Conservation (phyloP, 768 basidiomycete species). For the Lepiota brunneoincarnata region DNA sequence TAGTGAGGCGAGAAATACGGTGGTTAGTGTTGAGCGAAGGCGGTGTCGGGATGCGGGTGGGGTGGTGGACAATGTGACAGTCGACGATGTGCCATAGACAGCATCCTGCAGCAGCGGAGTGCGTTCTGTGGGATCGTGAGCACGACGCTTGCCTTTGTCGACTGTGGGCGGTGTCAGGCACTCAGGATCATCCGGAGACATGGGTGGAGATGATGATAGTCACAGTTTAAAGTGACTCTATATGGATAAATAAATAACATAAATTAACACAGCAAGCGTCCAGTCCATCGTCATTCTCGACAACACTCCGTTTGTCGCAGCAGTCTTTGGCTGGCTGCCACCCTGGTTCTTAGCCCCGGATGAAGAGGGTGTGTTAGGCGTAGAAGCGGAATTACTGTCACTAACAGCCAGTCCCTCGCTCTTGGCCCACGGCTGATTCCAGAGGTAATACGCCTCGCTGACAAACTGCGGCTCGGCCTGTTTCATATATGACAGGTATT, state of each 20-base stretch:
- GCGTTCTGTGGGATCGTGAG: conserved; percentile 43
- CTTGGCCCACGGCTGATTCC: conserved; percentile 49
- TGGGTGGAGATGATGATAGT: neutral
- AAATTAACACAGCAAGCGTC: neutral
- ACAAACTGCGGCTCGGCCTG: conserved; percentile 35
- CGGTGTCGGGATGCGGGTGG: conserved; percentile 25
- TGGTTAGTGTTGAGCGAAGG: conserved; percentile 35
- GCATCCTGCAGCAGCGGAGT: conserved; percentile 49
- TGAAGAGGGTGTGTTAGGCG: neutral
- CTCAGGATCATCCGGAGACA: conserved; percentile 4
- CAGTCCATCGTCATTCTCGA: neutral
- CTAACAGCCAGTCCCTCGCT: conserved; percentile 12
- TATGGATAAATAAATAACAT: conserved; percentile 4
- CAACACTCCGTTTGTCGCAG: neutral
- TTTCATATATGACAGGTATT: conserved; percentile 48
- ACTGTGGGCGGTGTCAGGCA: neutral
- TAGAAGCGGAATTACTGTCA: neutral
- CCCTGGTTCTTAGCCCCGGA: neutral
- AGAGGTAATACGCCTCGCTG: conserved; percentile 46
- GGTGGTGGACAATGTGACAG: conserved; percentile 17
- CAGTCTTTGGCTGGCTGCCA: neutral
- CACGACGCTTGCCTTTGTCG: conserved; percentile 57
- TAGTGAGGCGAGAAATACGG: conserved; percentile 59
- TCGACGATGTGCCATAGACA: conserved; percentile 27
- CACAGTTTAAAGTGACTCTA: neutral